phyloP scores from a whole-genome alignment of 176 grass and related monocot genomes.

The Panicum miliaceum region DNA sequence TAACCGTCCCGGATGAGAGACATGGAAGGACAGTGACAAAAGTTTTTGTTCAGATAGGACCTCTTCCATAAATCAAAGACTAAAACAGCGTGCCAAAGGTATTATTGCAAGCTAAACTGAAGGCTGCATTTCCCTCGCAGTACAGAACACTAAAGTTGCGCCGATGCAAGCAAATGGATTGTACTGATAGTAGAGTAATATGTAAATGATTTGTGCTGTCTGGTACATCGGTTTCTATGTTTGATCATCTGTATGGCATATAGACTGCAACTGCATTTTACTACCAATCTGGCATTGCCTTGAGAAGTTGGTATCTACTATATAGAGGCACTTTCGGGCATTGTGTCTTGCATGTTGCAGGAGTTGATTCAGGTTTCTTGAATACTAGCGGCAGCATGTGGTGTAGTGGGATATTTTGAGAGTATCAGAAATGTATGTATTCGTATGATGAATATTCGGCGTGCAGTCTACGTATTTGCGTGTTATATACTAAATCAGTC shows the following conservation, averaged over 20 bases:
- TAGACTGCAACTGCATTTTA: background rate
- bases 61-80: constrained; percentile 34
- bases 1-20: constrained; percentile 58
- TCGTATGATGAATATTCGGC: no score
- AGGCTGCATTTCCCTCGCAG: background rate
- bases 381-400: background rate
- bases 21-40: background rate
- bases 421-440: background rate
- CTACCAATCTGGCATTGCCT: background rate
- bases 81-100: background rate
- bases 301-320: background rate
- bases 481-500: background rate
- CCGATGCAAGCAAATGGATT: background rate
- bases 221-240: background rate
- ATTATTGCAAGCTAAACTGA: background rate
- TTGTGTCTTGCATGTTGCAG: background rate
- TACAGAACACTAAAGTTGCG: background rate
- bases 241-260: background rate
- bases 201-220: background rate
- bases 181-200: background rate
- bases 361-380: background rate
- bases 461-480: background rate
- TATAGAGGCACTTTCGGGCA: background rate
- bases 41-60: constrained; percentile 19
- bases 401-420: background rate